A percentile compares a stretch with the other conserved stretches of the same genome.
phyloP scores from a whole-genome alignment of 1,139 yeast genomes.

The Komagataea norvegica region DNA sequence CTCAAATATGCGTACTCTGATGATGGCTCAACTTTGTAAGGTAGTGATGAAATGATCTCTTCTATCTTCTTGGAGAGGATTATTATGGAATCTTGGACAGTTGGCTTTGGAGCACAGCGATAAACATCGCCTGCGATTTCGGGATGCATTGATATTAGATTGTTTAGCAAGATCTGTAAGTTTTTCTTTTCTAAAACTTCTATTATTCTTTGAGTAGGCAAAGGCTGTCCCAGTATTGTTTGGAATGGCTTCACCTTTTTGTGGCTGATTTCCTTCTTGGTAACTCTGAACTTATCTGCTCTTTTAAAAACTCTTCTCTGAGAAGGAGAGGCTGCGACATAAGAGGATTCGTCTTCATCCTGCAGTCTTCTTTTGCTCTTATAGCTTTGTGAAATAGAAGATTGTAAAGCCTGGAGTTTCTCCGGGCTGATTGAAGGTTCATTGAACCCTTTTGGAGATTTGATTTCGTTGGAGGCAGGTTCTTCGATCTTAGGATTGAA shows the following conservation, averaged over 20 bases:
- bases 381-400: constrained; percentile 2
- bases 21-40: constrained; percentile 67
- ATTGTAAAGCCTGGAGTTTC: constrained; percentile 8
- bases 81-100: constrained; percentile 47
- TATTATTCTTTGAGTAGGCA: constrained; percentile 57
- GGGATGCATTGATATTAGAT: constrained; percentile 56
- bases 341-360: constrained; percentile 16
- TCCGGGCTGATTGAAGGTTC: constrained; percentile 5
- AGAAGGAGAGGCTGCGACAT: constrained; percentile 7
- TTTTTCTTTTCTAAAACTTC: constrained; percentile 61
- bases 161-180: constrained; percentile 48
- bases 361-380: constrained; percentile 20
- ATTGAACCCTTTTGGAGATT: not conserved
- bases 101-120: constrained; percentile 54
- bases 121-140: constrained; percentile 51
- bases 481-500: constrained; percentile 15
- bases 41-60: constrained; percentile 47
- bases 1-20: constrained; percentile 88
- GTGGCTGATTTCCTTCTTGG: constrained; percentile 15
- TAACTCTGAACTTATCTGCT: constrained; percentile 16
- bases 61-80: constrained; percentile 46
- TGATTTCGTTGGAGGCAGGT: not conserved
- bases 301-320: constrained; percentile 9
- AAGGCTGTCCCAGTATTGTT: constrained; percentile 31
- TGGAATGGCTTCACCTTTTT: constrained; percentile 15